Base-by-base conservation (phyloP, 2,329 filamentous ascomycete genomes). In the Didymella pinodella region DNA sequence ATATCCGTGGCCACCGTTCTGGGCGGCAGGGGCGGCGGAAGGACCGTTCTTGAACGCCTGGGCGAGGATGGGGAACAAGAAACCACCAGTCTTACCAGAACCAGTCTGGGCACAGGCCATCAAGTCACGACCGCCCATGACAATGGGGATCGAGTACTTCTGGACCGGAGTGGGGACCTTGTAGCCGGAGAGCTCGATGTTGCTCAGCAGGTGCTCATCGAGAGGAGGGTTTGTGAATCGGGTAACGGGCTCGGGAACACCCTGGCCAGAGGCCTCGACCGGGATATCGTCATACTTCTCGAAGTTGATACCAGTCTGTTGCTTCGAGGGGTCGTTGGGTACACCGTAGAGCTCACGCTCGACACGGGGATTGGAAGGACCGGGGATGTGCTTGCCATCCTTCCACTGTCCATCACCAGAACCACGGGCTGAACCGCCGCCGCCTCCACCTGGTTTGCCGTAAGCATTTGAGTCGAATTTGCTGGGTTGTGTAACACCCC, bases 41-140 rank as follows among this genome's bases (percentile, higher is more conserved):
- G 95, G 95, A 32, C 95, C 95, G 72, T 88, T 92, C 75, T 92
- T 86, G 85, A 93, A 98, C 53, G 94, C 92, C 82, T 99, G 94
- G n/a, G 95, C 97, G 49, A 99, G 87, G 67, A 99, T 98, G 59
- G 95, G 95, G 85, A 99, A 99, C 65, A 99, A 84, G 88, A 99
- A 99, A 85, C 95, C 95, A 84, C 95, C 95, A 78, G 95, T 99
- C 88, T 99, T 99, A 86, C 95, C 95, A 75, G 95, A 99, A 89
- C 94, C 95, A 71, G 95, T 99, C 86, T 99, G 95, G 73, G 95
- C 95, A 85, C 95, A 99, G 80, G 95, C 95, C 95, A 99, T 99
- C 77, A 99, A 85, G 81, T 99, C 95, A 82, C 95, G 93, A 65
- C 95, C 95, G 71, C 89, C 90, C 91, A 97, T 97, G 77, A 99